Evolutionary conservation across 495 filamentous ascomycete species (phyloP).

Genomic region (Terfezia boudieri): DNA sequence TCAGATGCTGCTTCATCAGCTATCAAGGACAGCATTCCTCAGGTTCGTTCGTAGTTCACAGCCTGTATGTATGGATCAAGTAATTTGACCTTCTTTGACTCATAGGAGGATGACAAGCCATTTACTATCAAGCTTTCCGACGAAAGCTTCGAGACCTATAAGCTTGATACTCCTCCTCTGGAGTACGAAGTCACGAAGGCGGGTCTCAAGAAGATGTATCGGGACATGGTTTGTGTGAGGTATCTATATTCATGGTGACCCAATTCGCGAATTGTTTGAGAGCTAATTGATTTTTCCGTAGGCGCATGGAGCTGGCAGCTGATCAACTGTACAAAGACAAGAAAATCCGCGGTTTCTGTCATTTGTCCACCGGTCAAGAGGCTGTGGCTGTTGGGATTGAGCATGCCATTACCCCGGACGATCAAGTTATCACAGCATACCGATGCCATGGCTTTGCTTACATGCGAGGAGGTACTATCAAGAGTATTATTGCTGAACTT

Average conservation of each 20-base stretch:
- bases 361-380: conserved; percentile 93
- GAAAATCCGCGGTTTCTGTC: conserved; percentile 98
- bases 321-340: conserved; percentile 98
- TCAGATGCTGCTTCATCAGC: conserved; percentile 84
- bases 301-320: conserved; percentile 98
- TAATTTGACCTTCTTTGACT: conserved; percentile 17
- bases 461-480: conserved; percentile 83
- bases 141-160: conserved; percentile 98
- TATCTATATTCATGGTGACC: conserved; percentile 25
- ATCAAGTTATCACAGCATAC: conserved; percentile 94
- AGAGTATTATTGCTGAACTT: conserved; percentile 89
- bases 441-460: conserved; percentile 95
- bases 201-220: conserved; percentile 96
- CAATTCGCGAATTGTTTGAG: neutral
- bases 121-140: conserved; percentile 84
- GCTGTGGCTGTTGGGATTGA: conserved; percentile 94
- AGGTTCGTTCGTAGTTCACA: conserved; percentile 23
- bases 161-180: conserved; percentile 86
- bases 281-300: conserved; percentile 18
- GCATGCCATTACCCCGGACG: conserved; percentile 71
- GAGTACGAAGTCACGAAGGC: conserved; percentile 83
- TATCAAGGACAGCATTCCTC: conserved; percentile 56
- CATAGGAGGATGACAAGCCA: conserved; percentile 73
- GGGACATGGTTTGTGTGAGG: conserved; percentile 86
- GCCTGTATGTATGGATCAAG: neutral